phyloP scores from a whole-genome alignment of 345 rosid genomes.

The Brassica carinata region DNA sequence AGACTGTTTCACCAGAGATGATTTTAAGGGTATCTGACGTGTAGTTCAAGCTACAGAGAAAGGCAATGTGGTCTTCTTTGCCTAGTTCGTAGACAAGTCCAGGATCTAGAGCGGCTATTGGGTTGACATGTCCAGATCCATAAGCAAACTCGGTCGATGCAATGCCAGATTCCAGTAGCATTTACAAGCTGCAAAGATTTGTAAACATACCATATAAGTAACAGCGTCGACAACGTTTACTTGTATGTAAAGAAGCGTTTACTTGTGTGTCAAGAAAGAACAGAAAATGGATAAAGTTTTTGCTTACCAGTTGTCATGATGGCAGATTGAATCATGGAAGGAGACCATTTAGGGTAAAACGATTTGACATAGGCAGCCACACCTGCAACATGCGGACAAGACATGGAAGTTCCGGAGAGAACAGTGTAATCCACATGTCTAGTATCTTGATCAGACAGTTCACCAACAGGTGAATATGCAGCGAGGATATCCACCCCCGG shows the following conservation, averaged over 20 bases:
- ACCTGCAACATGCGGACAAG: slow-evolving; percentile 49
- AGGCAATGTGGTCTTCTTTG: slow-evolving; percentile 32
- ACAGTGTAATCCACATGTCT: slow-evolving; percentile 35
- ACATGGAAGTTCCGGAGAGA: slow-evolving; percentile 51
- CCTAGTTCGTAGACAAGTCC: slow-evolving; percentile 40
- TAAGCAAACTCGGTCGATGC: slow-evolving; percentile 31
- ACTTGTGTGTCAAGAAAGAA: slow-evolving; percentile 16
- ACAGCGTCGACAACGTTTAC: not conserved
- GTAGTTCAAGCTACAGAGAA: slow-evolving; percentile 39
- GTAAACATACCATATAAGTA: not conserved
- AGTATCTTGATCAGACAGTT: not conserved
- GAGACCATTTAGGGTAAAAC: slow-evolving; percentile 55
- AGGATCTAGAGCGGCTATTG: slow-evolving; percentile 30
- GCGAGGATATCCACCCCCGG: slow-evolving; percentile 60
- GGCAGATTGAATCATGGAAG: slow-evolving; percentile 47
- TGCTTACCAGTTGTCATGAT: slow-evolving; percentile 48
- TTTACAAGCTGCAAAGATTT: slow-evolving; percentile 39
- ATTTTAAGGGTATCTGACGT: not conserved
- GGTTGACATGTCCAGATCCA: slow-evolving; percentile 47
- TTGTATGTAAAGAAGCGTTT: no score
- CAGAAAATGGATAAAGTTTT: not conserved
- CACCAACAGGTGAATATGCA: slow-evolving; percentile 43
- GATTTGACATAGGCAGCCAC: slow-evolving; percentile 47
- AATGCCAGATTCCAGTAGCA: not conserved
- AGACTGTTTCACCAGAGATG: slow-evolving; percentile 39